Evolutionary conservation across 139 green algal species (phyloP), one percentile per base, ranked within the genome.

Genomic region (Coelastrella sp.): DNA sequence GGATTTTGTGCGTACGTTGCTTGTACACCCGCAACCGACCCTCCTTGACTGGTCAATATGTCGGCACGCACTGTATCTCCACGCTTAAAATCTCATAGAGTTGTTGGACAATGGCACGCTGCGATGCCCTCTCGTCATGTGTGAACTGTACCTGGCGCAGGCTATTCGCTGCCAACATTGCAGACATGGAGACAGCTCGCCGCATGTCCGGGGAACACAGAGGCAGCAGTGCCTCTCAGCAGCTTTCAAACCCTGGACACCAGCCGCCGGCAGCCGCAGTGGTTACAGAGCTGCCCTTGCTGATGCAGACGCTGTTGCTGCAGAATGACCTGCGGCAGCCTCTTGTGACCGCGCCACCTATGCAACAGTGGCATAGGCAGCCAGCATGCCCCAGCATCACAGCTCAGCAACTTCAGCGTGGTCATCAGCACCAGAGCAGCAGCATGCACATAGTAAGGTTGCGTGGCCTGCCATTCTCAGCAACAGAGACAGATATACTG

Each of bases 161-260:
- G 82, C n/a, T 87, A 12, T 87, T 87, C 20, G 22, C 15, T 25
- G 59, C 82, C 66, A 78, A 12, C 25, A 10, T 75, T 7, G 19
- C 82, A 75, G 82, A 87, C 82, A 87, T 87, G 82, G 63, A 87
- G 82, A 87, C 82, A 76, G 82, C 82, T 12, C 82, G 82, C 61
- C 82, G 82, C 61, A 78, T 87, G 60, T 87, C 82, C 35, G 82
- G 56, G 7, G 58, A 70, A 7, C 57, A 10, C 58, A 19, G 57
- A 24, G 49, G 19, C 22, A 20, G 27, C 78, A 17, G 11, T 24
- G 15, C 78, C 17, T 20, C n/a, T 49, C 35, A 65, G 15, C 78
- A 84, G 78, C 49, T 49, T 27, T 8, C 17, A 14, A 22, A 65
- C 25, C 75, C 27, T 19, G n/a, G n/a, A 66, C 49, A 84, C 27